Conservation (phyloP, 805 yeast species). For the Kuraishia ogatae region DNA sequence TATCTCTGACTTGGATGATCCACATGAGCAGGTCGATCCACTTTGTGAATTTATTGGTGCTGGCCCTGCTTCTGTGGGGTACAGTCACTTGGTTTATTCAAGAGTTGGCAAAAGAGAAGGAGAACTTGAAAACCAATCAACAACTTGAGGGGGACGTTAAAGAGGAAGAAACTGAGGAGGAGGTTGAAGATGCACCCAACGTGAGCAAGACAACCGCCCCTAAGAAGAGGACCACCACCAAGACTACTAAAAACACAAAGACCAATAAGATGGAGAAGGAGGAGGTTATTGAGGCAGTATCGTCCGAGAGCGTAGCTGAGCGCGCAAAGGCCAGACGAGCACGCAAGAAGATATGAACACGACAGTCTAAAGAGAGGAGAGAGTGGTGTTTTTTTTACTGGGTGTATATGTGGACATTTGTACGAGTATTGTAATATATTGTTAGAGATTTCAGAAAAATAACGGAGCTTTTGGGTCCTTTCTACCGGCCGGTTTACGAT, state of each 20-base stretch:
- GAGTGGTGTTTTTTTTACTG: background rate
- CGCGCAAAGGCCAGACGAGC: background rate
- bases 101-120: constrained; percentile 47
- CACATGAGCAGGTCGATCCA: constrained; percentile 62
- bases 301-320: background rate
- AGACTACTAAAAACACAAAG: background rate
- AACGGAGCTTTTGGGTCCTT: background rate
- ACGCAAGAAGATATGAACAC: background rate
- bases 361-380: too few relatives aligned
- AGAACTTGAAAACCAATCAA: constrained; percentile 31
- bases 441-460: background rate
- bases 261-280: constrained; percentile 3
- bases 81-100: constrained; percentile 81
- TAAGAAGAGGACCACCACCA: background rate
- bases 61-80: constrained; percentile 54
- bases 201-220: background rate
- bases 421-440: background rate
- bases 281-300: background rate
- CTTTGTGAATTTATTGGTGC: constrained; percentile 38
- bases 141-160: constrained; percentile 18
- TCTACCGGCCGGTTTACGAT: background rate
- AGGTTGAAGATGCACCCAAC: background rate
- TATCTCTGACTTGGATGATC: constrained; percentile 49
- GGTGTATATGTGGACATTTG: background rate
- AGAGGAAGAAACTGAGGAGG: constrained; percentile 5